Evolutionary conservation across 306 rosid species (phyloP), one percentile per base, ranked within the genome.

Genomic region (Chamaecrista fasciculata): DNA sequence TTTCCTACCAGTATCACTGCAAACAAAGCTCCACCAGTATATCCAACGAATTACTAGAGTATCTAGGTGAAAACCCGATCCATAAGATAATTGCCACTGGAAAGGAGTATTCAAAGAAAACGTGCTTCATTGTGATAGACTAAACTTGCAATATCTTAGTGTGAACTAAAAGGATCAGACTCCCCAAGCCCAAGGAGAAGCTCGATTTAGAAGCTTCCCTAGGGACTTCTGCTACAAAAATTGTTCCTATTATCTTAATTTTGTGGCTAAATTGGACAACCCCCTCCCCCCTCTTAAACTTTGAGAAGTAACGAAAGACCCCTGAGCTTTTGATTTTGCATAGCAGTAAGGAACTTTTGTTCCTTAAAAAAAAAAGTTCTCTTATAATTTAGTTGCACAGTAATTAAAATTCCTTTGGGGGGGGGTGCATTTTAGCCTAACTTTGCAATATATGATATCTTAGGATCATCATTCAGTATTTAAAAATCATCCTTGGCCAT

Each of bases 1-100:
- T 74, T 95, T 91, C 73, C 99, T 89, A 52, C 99, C 99, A 28
- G 96, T 86, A 69, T 89, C 95, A 6, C 99, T 95, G 96, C 86
- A 82, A 77, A 78, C 71, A 70, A 66, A 77, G 72, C 70, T 68
- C 80, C 79, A 77, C 60, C 64, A 84, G 51, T 50, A 79, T 60
- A 57, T 81, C 68, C 74, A 56, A 19, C 53, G 15, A 49, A 61
- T 34, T 24, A 24, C 49, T 61, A 60, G 24, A 68, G 20, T 50
- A 60, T 19, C 70, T 40, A 60, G 15, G 28, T 29, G 42, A 36
- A 66, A 59, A 33, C 55, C 11, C 11, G 34, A 57, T 56, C 40
- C 55, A 50, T 37, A 25, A 62, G 34, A 61, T 9, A 33, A 34
- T 49, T 67, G 72, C 14, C 19, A 36, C 40, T 72, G 25, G 11